phyloP scores from a whole-genome alignment of 352 stramenopile species.

The Aphanomyces stellatus region DNA sequence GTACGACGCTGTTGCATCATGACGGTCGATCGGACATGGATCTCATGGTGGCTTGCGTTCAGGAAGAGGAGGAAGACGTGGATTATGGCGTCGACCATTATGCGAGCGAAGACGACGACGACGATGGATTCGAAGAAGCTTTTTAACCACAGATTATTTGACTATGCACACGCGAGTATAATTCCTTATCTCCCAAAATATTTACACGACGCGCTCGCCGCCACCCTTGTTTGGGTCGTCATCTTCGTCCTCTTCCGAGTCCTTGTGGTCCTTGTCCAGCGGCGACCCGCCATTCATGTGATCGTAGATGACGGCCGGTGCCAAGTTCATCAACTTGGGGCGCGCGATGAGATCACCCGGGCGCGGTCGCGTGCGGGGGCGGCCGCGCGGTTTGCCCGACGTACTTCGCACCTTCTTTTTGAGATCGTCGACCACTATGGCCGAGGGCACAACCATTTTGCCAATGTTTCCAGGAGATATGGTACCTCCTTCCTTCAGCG shows the following conservation, averaged over 20 bases:
- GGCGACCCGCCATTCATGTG: slow-evolving; percentile 29
- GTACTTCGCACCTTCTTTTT: slow-evolving; percentile 68
- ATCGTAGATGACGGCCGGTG: slow-evolving; percentile 54
- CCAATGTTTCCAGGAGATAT: slow-evolving; percentile 5
- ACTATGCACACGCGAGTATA: background rate
- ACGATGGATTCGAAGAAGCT: background rate
- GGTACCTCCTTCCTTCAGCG: background rate
- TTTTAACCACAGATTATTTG: background rate
- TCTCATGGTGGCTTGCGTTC: no score
- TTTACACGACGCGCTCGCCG: slow-evolving; percentile 1
- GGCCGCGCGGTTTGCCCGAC: slow-evolving; percentile 58
- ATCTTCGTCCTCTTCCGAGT: background rate
- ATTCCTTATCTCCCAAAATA: background rate
- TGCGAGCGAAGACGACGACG: slow-evolving; percentile 5
- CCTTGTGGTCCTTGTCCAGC: background rate
- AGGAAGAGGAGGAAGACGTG: slow-evolving; percentile 7
- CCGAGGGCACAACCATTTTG: slow-evolving; percentile 3
- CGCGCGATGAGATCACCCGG: slow-evolving; percentile 68
- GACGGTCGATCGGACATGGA: no score
- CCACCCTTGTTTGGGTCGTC: background rate
- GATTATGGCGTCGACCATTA: slow-evolving; percentile 10
- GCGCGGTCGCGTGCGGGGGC: slow-evolving; percentile 58
- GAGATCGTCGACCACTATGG: slow-evolving; percentile 2
- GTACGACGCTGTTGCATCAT: background rate
- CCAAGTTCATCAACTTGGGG: slow-evolving; percentile 57